Conservation (phyloP, 2,329 filamentous ascomycete species). For the Thielaviopsis cerberus region DNA sequence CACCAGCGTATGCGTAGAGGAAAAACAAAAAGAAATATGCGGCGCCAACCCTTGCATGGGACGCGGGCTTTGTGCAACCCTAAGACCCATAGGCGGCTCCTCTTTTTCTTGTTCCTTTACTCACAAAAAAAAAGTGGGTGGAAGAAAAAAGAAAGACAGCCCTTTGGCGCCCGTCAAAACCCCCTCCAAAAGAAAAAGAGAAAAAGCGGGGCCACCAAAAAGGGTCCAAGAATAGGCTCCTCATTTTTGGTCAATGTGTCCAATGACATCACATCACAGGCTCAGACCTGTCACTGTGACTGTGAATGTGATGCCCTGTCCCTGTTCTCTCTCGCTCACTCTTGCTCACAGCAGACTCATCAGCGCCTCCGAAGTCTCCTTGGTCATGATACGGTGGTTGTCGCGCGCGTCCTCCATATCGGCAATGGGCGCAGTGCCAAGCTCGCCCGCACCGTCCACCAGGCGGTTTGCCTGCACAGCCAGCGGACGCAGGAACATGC, state of each 20-base stretch:
- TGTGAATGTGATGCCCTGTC: too few relatives aligned
- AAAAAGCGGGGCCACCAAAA: not conserved
- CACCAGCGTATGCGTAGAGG: not conserved
- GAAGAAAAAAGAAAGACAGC: not conserved
- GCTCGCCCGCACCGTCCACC: not conserved
- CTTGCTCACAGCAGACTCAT: constrained; percentile 9
- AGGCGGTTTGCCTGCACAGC: constrained; percentile 5
- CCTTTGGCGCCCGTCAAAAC: not conserved
- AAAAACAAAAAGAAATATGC: not conserved
- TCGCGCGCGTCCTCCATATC: not conserved
- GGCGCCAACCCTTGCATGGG: not conserved
- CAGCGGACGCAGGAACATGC: constrained; percentile 8
- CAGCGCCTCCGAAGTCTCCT: constrained; percentile 9
- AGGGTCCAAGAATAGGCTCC: not conserved
- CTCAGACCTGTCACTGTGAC: not conserved
- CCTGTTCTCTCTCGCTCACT: too few relatives aligned
- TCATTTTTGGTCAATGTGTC: not conserved
- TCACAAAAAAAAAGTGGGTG: not conserved
- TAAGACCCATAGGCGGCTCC: not conserved
- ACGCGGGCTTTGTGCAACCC: not conserved
- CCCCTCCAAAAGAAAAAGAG: not conserved
- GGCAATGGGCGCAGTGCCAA: not conserved
- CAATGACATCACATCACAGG: not conserved
- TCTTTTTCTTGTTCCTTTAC: not conserved
- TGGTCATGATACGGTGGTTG: not conserved